Conservation (phyloP, 1,284 basidiomycete species). For the Microbotryum silenes-acaulis region DNA sequence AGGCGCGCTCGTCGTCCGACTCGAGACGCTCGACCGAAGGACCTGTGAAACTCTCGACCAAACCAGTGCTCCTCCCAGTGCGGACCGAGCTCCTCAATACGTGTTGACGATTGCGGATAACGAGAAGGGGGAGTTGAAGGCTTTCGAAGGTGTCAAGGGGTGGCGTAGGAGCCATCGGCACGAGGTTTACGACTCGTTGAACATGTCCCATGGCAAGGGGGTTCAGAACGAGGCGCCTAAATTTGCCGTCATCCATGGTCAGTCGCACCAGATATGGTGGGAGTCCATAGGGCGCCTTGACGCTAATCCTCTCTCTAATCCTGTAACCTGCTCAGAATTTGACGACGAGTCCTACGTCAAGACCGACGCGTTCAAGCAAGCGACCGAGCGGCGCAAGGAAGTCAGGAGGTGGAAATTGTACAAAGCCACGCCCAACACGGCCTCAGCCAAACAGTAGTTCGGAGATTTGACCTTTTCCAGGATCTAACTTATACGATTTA, state of each 20-base stretch:
- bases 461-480: not conserved
- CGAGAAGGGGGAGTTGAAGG: slow-evolving; percentile 1
- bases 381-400: slow-evolving; percentile 15
- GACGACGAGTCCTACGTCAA: slow-evolving; percentile 22
- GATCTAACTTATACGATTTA: not conserved
- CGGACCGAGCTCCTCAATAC: slow-evolving; percentile 16
- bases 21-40: slow-evolving; percentile 40
- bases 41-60: slow-evolving; percentile 38
- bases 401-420: slow-evolving; percentile 30
- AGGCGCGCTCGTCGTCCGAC: slow-evolving; percentile 38
- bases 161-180: slow-evolving; percentile 28
- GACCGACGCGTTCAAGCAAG: slow-evolving; percentile 14
- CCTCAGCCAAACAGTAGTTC: slow-evolving; percentile 1
- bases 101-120: slow-evolving; percentile 17
- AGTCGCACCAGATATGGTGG: not conserved
- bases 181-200: slow-evolving; percentile 26
- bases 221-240: slow-evolving; percentile 23
- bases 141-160: slow-evolving; percentile 9
- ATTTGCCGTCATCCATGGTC: slow-evolving; percentile 26
- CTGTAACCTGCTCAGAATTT: slow-evolving; percentile 17
- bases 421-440: slow-evolving; percentile 29
- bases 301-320: not conserved
- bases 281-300: not conserved
- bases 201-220: slow-evolving; percentile 19
- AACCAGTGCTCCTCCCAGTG: slow-evolving; percentile 12